phyloP scores from a whole-genome alignment of 2,329 filamentous ascomycete genomes.

The Ophiocordyceps australis region DNA sequence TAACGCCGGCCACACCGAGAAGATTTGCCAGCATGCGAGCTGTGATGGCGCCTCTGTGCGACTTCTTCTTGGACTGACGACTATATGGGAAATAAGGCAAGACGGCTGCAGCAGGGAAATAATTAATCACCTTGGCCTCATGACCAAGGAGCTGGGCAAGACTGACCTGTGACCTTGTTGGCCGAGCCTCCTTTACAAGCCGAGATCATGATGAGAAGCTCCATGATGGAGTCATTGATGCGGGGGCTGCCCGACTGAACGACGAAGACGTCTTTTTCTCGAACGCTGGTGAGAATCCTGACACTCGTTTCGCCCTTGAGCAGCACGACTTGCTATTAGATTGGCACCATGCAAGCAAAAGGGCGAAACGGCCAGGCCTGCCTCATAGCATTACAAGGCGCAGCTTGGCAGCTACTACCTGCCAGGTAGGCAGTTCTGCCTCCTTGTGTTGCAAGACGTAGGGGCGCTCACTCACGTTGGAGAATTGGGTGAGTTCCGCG shows the following conservation, averaged over 20 bases:
- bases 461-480: conserved; percentile 52
- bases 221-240: conserved; percentile 99
- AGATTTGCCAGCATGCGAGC: conserved; percentile 95
- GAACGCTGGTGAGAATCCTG: conserved; percentile 56
- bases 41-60: conserved; percentile 87
- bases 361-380: too few relatives aligned
- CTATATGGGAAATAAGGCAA: conserved; percentile 98
- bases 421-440: too few relatives aligned
- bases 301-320: conserved; percentile 56
- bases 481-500: conserved; percentile 51
- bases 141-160: conserved; percentile 2
- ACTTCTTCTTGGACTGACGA: conserved; percentile 98
- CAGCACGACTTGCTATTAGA: too few relatives aligned
- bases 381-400: too few relatives aligned
- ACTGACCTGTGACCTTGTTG: conserved; percentile 83
- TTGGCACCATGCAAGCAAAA: too few relatives aligned
- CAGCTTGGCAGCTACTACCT: too few relatives aligned
- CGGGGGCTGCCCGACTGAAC: conserved; percentile 89
- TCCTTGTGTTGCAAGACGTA: too few relatives aligned
- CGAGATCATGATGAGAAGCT: conserved; percentile 96
- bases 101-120: conserved; percentile 37
- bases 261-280: conserved; percentile 97
- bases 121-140: conserved; percentile 2
- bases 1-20: conserved; percentile 80
- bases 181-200: conserved; percentile 96